phyloP scores from a whole-genome alignment of 768 basidiomycete genomes.

The Mycena leptocephala region DNA sequence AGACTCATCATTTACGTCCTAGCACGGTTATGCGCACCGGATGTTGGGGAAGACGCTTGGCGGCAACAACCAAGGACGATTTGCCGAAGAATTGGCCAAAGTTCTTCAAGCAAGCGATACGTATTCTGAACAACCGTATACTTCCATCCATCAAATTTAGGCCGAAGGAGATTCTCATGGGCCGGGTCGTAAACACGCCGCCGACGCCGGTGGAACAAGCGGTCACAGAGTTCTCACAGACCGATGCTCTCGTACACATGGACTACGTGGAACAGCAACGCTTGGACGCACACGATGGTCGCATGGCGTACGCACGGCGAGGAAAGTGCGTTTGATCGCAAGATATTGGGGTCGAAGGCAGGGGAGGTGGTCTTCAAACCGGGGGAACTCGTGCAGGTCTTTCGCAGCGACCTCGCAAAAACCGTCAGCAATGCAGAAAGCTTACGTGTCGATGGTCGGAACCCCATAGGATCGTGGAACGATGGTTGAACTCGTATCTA shows the following conservation, averaged over 20 bases:
- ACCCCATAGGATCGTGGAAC: constrained; percentile 32
- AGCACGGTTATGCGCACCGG: constrained; percentile 39
- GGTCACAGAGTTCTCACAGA: neutral
- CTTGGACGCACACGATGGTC: constrained; percentile 45
- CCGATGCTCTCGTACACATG: constrained; percentile 40
- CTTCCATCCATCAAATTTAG: constrained; percentile 38
- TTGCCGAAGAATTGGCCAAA: constrained; percentile 41
- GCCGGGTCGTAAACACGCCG: constrained; percentile 47
- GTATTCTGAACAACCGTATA: constrained; percentile 38
- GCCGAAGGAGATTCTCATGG: constrained; percentile 50
- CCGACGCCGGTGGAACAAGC: constrained; percentile 22
- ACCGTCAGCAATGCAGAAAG: constrained; percentile 47
- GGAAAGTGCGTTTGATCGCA: constrained; percentile 48
- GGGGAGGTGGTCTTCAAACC: constrained; percentile 43
- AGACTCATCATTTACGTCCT: constrained; percentile 38
- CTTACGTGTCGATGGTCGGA: constrained; percentile 49
- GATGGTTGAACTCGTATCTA: constrained; percentile 37
- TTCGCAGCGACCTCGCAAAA: constrained; percentile 42
- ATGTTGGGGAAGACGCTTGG: constrained; percentile 34
- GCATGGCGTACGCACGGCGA: constrained; percentile 38
- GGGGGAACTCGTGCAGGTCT: constrained; percentile 51
- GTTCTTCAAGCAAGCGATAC: constrained; percentile 37
- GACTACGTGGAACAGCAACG: constrained; percentile 49
- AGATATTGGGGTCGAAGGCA: constrained; percentile 23
- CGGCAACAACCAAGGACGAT: constrained; percentile 12